Evolutionary conservation across 257 asterid species (phyloP).

Genomic region (Ehretia macrophylla): DNA sequence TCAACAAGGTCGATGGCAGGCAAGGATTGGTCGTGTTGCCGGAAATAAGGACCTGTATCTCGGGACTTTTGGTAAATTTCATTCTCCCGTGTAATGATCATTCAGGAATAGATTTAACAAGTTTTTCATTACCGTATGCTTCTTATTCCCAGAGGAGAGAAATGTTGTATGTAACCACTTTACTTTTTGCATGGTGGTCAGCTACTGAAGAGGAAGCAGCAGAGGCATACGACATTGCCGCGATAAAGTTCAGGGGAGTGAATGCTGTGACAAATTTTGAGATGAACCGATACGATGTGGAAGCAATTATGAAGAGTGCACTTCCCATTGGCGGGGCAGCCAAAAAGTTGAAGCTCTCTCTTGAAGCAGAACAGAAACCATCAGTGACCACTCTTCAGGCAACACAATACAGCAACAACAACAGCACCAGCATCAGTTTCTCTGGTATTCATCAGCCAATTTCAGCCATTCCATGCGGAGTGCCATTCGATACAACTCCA

Average conservation of each 20-base stretch:
- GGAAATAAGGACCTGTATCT: slow-evolving; percentile 92
- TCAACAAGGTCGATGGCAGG: slow-evolving; percentile 99
- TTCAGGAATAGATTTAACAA: background rate
- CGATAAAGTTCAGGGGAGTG: slow-evolving; percentile 78
- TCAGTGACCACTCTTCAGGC: slow-evolving; percentile 23
- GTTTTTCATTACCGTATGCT: background rate
- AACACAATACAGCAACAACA: slow-evolving; percentile 34
- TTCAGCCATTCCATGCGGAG: slow-evolving; percentile 50
- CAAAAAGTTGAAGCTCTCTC: slow-evolving; percentile 63
- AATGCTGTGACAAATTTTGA: slow-evolving; percentile 86
- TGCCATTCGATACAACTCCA: slow-evolving; percentile 47
- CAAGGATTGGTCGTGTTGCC: slow-evolving; percentile 95
- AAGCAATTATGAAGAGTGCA: slow-evolving; percentile 66
- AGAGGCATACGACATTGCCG: slow-evolving; percentile 93
- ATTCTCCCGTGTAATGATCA: background rate
- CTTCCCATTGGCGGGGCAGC: slow-evolving; percentile 88
- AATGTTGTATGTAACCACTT: background rate
- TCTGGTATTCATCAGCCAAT: slow-evolving; percentile 49
- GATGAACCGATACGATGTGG: slow-evolving; percentile 85
- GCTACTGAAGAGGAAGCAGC: slow-evolving; percentile 99
- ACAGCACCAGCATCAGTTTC: slow-evolving; percentile 48
- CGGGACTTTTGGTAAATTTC: slow-evolving; percentile 73
- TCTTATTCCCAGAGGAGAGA: too few relatives aligned
- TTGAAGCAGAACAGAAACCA: slow-evolving; percentile 49
- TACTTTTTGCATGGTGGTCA: slow-evolving; percentile 14